Evolutionary conservation across 345 rosid species (phyloP), one percentile per base, ranked within the genome.

Genomic region (Dimocarpus longan): DNA sequence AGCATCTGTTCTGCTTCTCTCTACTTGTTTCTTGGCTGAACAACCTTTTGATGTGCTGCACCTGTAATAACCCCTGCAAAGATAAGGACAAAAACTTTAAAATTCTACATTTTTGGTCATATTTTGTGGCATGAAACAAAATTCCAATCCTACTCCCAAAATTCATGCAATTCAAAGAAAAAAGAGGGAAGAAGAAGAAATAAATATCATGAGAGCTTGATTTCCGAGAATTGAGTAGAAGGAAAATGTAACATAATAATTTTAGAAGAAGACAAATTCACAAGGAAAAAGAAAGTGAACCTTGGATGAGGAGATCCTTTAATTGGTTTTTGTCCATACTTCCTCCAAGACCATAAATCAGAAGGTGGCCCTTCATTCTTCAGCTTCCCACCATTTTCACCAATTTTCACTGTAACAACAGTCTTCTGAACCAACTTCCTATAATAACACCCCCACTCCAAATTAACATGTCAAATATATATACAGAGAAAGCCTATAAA

Each of bases 281-380:
- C 42, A 54, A 15, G 26, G 43, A 70, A 57, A 22, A 22, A 21
- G 3, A 24, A 10, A 70, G 8, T 19, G 6, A 18, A 89, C 94
- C 94, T 89, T 40, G 92, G 94, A 82, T 84, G 77, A 80, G 94
- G 94, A 69, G 92, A 91, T 46, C 94, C 94, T 80, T 91, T 91
- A 39, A 91, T 91, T 26, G 94, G 92, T 62, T 91, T 91, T 66
- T 91, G 92, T 32, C 94, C 94, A 77, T 91, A 91, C 77, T 91
- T 91, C 74, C 94, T 91, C 94, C 94, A 91, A 21, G 92, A 91
- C 94, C 94, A 91, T 65, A 80, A 83, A 88, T 91, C 94, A 84
- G 86, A 88, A 83, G 94, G 91, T 0, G 87, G 89, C 22, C 91
- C 91, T 80, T 92, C 92, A 69, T 81, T 85, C 85, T 92, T 90